A percentile compares a stretch with the other conserved stretches of the same genome.
Evolutionary conservation across 352 stramenopile genomes (phyloP).

Genomic region (Pythium monospermum): DNA sequence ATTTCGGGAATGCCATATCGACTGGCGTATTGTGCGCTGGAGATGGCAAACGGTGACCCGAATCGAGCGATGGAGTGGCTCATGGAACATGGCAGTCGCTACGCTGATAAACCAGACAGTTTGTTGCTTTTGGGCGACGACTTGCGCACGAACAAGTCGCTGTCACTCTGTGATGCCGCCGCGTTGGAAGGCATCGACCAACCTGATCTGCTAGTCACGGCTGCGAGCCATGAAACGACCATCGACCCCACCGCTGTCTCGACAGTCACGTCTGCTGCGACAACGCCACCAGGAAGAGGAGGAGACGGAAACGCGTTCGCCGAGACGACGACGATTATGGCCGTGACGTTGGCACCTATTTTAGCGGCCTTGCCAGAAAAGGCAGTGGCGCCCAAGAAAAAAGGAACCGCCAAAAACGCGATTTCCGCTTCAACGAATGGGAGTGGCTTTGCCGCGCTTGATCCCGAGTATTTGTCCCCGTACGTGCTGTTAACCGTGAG

Average conservation of each 20-base stretch:
- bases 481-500: constrained; percentile 81
- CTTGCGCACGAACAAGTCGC: constrained; percentile 39
- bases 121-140: constrained; percentile 41
- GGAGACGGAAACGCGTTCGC: constrained; percentile 8
- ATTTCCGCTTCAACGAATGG: neutral
- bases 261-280: neutral
- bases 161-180: constrained; percentile 50
- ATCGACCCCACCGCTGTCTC: neutral
- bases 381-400: constrained; percentile 1
- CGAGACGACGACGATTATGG: constrained; percentile 69
- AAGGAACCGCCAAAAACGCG: constrained; percentile 7
- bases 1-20: constrained; percentile 75
- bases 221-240: constrained; percentile 8
- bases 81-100: constrained; percentile 73
- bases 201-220: constrained; percentile 50
- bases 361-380: constrained; percentile 42
- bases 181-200: constrained; percentile 80
- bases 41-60: constrained; percentile 73
- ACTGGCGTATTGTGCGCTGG: constrained; percentile 57
- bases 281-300: constrained; percentile 11
- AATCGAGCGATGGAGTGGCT: constrained; percentile 87
- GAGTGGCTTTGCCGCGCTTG: constrained; percentile 56
- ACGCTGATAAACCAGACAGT: constrained; percentile 45
- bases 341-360: constrained; percentile 72
- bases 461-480: constrained; percentile 63